phyloP scores from a whole-genome alignment of 306 rosid genomes.

The Sesbania bispinosa region DNA sequence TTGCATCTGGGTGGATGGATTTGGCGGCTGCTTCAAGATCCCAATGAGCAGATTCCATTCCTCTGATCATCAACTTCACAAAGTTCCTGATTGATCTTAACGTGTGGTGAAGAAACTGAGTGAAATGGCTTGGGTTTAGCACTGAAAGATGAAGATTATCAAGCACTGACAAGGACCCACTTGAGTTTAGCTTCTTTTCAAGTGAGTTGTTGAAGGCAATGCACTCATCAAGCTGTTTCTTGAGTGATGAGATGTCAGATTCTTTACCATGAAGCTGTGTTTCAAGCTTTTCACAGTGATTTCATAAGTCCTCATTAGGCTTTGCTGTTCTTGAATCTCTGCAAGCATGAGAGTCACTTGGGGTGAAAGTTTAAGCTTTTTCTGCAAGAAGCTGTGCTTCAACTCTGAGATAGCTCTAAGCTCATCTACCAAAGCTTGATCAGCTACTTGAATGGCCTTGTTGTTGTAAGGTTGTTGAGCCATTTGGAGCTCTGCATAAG shows the following conservation, averaged over 20 bases:
- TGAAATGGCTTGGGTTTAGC: conserved; percentile 53
- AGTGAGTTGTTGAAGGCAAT: conserved; percentile 37
- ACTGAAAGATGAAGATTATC: conserved; percentile 39
- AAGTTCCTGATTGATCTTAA: conserved; percentile 51
- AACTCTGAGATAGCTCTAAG: conserved; percentile 69
- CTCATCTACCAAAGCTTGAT: conserved; percentile 80
- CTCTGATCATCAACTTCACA: conserved; percentile 60
- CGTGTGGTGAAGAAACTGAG: conserved; percentile 53
- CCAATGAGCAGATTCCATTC: conserved; percentile 89
- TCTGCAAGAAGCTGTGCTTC: conserved; percentile 61
- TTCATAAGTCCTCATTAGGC: conserved; percentile 78
- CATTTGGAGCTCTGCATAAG: conserved; percentile 93
- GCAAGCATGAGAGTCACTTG: conserved; percentile 88
- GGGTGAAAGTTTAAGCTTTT: conserved; percentile 79
- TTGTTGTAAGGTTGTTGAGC: conserved; percentile 87
- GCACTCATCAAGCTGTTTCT: conserved; percentile 39
- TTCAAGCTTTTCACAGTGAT: conserved; percentile 68
- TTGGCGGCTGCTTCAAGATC: conserved; percentile 68
- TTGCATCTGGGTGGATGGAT: conserved; percentile 57
- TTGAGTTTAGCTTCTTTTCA: conserved; percentile 61
- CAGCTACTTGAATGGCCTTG: conserved; percentile 71
- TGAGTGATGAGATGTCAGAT: conserved; percentile 15
- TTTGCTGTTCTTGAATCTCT: conserved; percentile 95
- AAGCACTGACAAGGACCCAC: conserved; percentile 61
- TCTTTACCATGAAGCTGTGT: conserved; percentile 44